Evolutionary conservation across 2,329 filamentous ascomycete genomes (phyloP).

Genomic region (Rutstroemia sp.): DNA sequence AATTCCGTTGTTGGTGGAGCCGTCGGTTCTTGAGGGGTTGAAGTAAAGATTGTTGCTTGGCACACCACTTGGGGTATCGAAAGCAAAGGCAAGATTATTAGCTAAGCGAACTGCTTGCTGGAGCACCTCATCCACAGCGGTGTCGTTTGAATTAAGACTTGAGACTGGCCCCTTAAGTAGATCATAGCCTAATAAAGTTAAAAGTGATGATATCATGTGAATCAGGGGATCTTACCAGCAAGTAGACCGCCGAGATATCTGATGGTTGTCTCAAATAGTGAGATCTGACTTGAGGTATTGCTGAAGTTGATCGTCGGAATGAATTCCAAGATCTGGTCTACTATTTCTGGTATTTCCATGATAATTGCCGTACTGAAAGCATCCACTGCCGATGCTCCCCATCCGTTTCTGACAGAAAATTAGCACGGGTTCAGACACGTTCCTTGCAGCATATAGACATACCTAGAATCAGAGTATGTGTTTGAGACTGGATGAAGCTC

Average conservation of each 20-base stretch:
- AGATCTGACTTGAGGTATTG: constrained; percentile 50
- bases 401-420: constrained; percentile 55
- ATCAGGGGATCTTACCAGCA: constrained; percentile 47
- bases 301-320: constrained; percentile 66
- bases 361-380: constrained; percentile 72
- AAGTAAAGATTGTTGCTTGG: constrained; percentile 64
- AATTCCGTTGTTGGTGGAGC: constrained; percentile 56
- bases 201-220: not conserved
- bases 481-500: constrained; percentile 65
- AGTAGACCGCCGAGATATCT: constrained; percentile 77
- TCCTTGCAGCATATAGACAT: constrained; percentile 21
- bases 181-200: constrained; percentile 47
- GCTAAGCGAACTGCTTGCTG: constrained; percentile 61
- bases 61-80: constrained; percentile 67
- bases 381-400: constrained; percentile 79
- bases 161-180: constrained; percentile 61
- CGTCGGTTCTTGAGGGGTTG: constrained; percentile 41
- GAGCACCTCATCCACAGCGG: constrained; percentile 50
- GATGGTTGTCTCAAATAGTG: constrained; percentile 85
- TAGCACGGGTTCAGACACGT: constrained; percentile 6
- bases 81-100: constrained; percentile 68
- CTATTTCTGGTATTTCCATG: constrained; percentile 62
- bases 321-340: constrained; percentile 63
- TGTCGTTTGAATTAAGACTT: constrained; percentile 37
- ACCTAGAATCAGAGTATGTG: constrained; percentile 62